Evolutionary conservation across 345 rosid genomes (phyloP).

Genomic region (Hirschfeldia incana): DNA sequence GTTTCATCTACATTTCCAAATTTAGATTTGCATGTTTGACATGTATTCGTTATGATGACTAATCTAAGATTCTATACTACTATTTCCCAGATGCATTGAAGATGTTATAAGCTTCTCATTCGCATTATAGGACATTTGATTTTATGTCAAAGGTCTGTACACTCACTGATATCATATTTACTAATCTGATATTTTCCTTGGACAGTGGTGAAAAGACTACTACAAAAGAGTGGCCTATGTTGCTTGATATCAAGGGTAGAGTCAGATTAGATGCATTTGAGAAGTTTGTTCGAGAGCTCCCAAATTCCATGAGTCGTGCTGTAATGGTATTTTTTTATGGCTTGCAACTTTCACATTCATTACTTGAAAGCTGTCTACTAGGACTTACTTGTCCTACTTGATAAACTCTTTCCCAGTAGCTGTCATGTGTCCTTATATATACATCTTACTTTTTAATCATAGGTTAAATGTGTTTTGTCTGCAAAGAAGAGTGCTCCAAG

Average conservation of each 20-base stretch:
- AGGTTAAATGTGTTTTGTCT: slow-evolving; percentile 60
- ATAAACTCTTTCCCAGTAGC: not conserved
- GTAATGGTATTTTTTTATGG: slow-evolving; percentile 73
- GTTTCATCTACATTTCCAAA: not conserved
- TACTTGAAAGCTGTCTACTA: not conserved
- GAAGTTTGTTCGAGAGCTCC: slow-evolving; percentile 85
- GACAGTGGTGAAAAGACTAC: slow-evolving; percentile 73
- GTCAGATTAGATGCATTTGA: slow-evolving; percentile 87
- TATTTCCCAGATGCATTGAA: slow-evolving; percentile 2
- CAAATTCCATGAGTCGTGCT: slow-evolving; percentile 83
- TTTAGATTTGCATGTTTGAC: not conserved
- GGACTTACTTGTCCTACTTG: not conserved
- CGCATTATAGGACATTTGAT: not conserved
- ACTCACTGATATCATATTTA: not conserved
- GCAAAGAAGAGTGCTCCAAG: slow-evolving; percentile 46
- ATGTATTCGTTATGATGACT: not conserved
- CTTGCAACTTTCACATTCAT: not conserved
- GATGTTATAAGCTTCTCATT: slow-evolving; percentile 3
- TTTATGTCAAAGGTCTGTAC: not conserved
- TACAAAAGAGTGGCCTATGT: not conserved
- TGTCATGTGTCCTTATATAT: not conserved
- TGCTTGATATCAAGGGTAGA: slow-evolving; percentile 81
- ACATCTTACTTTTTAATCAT: slow-evolving; percentile 25
- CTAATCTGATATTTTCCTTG: slow-evolving; percentile 18
- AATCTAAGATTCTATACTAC: not conserved